Conservation (phyloP, 176 grass and related monocot genomes). For the Phyllostachys edulis region DNA sequence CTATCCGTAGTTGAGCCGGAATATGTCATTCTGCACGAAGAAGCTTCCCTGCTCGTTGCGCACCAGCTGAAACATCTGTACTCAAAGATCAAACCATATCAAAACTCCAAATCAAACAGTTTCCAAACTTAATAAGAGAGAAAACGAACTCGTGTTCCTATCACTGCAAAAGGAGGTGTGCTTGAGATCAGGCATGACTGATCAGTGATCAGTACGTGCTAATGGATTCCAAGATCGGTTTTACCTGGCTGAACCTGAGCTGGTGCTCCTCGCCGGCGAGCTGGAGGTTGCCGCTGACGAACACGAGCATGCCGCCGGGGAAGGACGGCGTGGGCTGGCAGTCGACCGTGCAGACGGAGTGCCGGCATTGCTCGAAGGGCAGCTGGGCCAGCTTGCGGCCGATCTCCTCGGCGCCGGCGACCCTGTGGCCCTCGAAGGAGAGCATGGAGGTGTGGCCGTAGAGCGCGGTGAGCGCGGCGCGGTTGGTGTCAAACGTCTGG, state of each 20-base stretch:
- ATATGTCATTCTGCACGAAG: slow-evolving; percentile 87
- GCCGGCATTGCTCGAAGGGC: slow-evolving; percentile 70
- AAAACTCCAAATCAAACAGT: background rate
- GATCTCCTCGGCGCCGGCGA: slow-evolving; percentile 51
- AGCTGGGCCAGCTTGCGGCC: slow-evolving; percentile 62
- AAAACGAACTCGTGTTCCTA: background rate
- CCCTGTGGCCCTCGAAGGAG: slow-evolving; percentile 72
- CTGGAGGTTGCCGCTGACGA: slow-evolving; percentile 69
- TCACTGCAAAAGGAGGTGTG: background rate
- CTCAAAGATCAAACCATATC: background rate
- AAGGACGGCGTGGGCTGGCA: slow-evolving; percentile 62
- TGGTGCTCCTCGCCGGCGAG: slow-evolving; percentile 79
- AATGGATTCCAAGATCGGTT: background rate
- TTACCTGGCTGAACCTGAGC: slow-evolving; percentile 82
- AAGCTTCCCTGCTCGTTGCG: slow-evolving; percentile 68
- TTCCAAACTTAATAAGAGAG: background rate
- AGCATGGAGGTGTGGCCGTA: slow-evolving; percentile 66
- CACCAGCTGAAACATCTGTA: slow-evolving; percentile 85
- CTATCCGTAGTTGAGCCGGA: slow-evolving; percentile 84
- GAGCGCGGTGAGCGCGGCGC: slow-evolving; percentile 47
- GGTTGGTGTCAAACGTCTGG: slow-evolving; percentile 65
- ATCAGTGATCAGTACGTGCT: background rate
- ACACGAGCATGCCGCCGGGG: slow-evolving; percentile 60
- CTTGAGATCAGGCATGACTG: background rate
- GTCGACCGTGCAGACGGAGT: slow-evolving; percentile 59